phyloP scores from a whole-genome alignment of 345 rosid genomes.

The Acer yangbiense region DNA sequence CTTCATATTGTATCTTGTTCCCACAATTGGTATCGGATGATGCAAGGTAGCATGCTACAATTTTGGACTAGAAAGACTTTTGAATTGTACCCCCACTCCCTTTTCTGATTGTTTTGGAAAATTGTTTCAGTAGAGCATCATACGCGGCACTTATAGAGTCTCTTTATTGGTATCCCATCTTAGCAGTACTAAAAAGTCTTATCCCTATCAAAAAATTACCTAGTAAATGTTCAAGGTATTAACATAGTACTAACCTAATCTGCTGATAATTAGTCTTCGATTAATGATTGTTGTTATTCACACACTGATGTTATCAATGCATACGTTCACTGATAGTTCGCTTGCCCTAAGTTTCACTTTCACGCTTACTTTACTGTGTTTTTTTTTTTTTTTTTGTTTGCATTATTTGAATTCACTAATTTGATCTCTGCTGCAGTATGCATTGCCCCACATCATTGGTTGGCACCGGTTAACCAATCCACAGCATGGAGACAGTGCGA shows the following conservation, averaged over 20 bases:
- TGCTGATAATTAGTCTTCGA: neutral
- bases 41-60: no score
- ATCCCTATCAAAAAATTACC: no score
- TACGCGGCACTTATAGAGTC: neutral
- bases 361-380: neutral
- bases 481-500: constrained; percentile 8
- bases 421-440: constrained; percentile 61
- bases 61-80: no score
- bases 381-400: neutral
- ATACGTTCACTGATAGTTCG: no score
- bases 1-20: no score
- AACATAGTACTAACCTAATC: neutral
- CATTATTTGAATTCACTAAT: neutral
- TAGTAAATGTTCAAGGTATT: neutral
- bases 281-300: neutral
- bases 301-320: neutral
- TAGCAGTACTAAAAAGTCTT: neutral
- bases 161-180: neutral
- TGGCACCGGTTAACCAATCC: constrained; percentile 66
- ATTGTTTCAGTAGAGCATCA: neutral
- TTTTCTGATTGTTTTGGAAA: neutral
- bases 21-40: no score
- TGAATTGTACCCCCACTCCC: no score
- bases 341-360: neutral
- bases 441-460: constrained; percentile 88